Evolutionary conservation across 2,329 filamentous ascomycete genomes (phyloP).

Genomic region (Spiromastix sp.): DNA sequence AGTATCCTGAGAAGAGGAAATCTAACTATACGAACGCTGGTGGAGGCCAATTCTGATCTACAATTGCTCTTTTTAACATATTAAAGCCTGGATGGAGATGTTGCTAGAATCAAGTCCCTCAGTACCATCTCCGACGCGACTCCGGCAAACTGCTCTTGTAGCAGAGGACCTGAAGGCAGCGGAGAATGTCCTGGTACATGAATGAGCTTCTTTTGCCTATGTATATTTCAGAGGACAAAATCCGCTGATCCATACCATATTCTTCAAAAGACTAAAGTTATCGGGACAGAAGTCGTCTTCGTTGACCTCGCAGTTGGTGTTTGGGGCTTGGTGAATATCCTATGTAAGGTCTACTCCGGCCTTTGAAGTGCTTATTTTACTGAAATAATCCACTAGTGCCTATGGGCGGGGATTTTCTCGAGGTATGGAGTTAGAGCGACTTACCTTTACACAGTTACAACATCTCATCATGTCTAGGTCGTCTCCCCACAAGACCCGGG

Average conservation of each 20-base stretch:
- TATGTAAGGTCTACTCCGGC: conserved; percentile 16
- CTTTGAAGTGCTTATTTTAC: background rate
- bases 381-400: conserved; percentile 21
- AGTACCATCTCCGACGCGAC: conserved; percentile 14
- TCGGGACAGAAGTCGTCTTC: conserved; percentile 31
- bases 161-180: conserved; percentile 14
- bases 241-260: no score
- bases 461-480: conserved; percentile 14
- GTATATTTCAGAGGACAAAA: no score
- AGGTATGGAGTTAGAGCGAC: conserved; percentile 16
- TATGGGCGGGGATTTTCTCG: conserved; percentile 34
- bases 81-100: no score
- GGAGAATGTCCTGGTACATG: conserved; percentile 13
- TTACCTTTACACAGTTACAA: conserved; percentile 2
- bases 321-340: conserved; percentile 32
- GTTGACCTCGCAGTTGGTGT: conserved; percentile 27
- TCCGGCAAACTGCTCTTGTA: conserved; percentile 18
- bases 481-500: conserved; percentile 28
- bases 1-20: no score
- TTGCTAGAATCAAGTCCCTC: no score
- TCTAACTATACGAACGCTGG: no score
- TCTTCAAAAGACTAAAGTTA: conserved; percentile 22
- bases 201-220: no score
- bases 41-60: no score
- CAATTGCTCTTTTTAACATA: no score